These are phyloP conservation scores for Narthecium ossifragum DNA, from an alignment of 106 monocot species.

Conservation along the genomic window DNA sequence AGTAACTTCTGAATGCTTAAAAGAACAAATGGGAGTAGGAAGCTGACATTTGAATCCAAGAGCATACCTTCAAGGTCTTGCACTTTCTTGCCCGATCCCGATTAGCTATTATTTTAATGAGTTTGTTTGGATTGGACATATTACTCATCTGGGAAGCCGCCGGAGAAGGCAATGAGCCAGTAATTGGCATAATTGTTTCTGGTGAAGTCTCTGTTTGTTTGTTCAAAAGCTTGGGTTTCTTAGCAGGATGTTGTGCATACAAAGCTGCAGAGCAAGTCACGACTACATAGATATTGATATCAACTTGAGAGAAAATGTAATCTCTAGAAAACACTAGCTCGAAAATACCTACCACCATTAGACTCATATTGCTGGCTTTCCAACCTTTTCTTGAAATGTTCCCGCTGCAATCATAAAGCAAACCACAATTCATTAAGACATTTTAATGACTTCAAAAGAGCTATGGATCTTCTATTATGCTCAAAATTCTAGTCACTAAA, in stretches of 20 bases:
- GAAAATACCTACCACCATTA: conserved; percentile 59
- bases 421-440: no score
- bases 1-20: no score
- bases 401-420: conserved; percentile 48
- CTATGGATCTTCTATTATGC: no score
- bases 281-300: neutral
- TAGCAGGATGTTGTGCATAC: conserved; percentile 55
- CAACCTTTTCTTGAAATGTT: conserved; percentile 52
- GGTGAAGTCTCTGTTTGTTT: conserved; percentile 41
- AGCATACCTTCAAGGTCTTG: conserved; percentile 70
- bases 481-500: no score
- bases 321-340: neutral
- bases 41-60: no score
- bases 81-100: conserved; percentile 69
- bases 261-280: conserved; percentile 29
- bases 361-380: conserved; percentile 63
- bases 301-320: neutral
- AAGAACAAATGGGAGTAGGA: no score
- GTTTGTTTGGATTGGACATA: conserved; percentile 80
- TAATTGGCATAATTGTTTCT: conserved; percentile 32
- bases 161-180: conserved; percentile 61
- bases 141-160: conserved; percentile 94
- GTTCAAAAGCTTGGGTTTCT: conserved; percentile 72
- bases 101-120: conserved; percentile 72
- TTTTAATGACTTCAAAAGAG: no score